phyloP scores from a whole-genome alignment of 2,329 filamentous ascomycete genomes.

The Cladosporium austrohemisphaericum region DNA sequence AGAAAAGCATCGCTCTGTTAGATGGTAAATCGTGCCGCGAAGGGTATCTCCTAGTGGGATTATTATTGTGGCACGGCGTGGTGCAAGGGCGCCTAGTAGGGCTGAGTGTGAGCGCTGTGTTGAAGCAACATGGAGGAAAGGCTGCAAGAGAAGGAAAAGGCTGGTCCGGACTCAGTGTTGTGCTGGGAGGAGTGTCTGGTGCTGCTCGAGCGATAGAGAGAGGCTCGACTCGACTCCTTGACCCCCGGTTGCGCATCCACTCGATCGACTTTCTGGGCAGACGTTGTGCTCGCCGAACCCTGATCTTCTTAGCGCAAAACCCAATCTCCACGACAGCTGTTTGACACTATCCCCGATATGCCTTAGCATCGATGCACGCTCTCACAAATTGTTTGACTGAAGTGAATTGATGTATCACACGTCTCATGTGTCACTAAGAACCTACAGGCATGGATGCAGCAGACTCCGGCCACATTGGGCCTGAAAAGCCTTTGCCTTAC shows the following conservation, averaged over 20 bases:
- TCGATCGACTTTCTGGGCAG: no score
- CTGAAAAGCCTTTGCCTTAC: constrained; percentile 60
- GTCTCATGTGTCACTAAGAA: neutral
- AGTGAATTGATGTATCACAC: constrained; percentile 8
- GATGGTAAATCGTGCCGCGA: no score
- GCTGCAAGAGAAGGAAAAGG: no score
- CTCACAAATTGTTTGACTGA: neutral
- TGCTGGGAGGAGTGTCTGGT: no score
- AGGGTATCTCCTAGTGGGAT: no score
- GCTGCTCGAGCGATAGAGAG: no score
- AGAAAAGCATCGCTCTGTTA: constrained; percentile 25
- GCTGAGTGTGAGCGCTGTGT: neutral
- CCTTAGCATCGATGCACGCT: neutral
- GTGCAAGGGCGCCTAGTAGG: neutral
- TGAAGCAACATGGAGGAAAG: no score
- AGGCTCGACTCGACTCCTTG: no score
- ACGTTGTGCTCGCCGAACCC: no score
- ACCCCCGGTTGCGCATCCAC: no score
- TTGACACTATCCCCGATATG: constrained; percentile 3
- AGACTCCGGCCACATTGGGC: constrained; percentile 28
- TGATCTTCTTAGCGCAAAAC: no score
- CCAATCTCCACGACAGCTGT: neutral
- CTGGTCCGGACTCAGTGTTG: no score
- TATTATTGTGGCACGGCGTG: neutral
- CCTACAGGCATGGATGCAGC: neutral